These are phyloP conservation scores for Xanthoparmelia taractica DNA, from an alignment of 495 filamentous ascomycete species.

Conservation along the genomic window DNA sequence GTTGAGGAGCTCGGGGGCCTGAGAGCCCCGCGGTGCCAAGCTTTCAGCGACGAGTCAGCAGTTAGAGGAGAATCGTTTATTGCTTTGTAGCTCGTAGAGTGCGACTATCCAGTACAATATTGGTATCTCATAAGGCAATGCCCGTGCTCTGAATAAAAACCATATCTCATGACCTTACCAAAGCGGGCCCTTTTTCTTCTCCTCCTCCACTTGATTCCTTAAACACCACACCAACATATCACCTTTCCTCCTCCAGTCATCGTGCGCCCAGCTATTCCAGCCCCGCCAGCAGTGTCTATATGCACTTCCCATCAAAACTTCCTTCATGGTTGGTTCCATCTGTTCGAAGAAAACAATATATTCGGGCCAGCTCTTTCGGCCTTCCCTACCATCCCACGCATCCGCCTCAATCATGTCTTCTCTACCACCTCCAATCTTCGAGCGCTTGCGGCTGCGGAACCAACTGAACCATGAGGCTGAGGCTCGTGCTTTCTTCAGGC, in stretches of 20 bases:
- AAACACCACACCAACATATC: slow-evolving; percentile 78
- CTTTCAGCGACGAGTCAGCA: not conserved
- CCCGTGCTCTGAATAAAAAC: not conserved
- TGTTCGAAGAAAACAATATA: slow-evolving; percentile 60
- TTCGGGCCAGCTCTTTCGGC: slow-evolving; percentile 46
- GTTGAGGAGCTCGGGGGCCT: not conserved
- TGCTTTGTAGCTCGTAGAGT: not conserved
- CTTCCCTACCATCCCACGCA: slow-evolving; percentile 26
- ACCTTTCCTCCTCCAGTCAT: slow-evolving; percentile 79
- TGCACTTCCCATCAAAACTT: slow-evolving; percentile 43
- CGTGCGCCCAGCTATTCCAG: slow-evolving; percentile 77
- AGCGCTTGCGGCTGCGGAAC: slow-evolving; percentile 20
- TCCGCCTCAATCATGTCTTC: slow-evolving; percentile 18
- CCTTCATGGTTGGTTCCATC: slow-evolving; percentile 45
- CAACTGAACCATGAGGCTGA: slow-evolving; percentile 20
- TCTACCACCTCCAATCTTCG: slow-evolving; percentile 27
- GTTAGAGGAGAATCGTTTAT: not conserved
- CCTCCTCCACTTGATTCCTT: slow-evolving; percentile 20
- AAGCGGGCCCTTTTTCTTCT: slow-evolving; percentile 9
- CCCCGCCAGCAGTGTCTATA: slow-evolving; percentile 65
- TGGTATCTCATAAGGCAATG: not conserved
- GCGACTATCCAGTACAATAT: not conserved
- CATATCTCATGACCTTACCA: slow-evolving; percentile 9
- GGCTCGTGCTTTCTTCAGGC: slow-evolving; percentile 3
- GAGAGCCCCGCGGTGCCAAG: not conserved